Evolutionary conservation across 75 land plant genomes (phyloP), one percentile per base, ranked within the genome.

Genomic region (Larix kaempferi): DNA sequence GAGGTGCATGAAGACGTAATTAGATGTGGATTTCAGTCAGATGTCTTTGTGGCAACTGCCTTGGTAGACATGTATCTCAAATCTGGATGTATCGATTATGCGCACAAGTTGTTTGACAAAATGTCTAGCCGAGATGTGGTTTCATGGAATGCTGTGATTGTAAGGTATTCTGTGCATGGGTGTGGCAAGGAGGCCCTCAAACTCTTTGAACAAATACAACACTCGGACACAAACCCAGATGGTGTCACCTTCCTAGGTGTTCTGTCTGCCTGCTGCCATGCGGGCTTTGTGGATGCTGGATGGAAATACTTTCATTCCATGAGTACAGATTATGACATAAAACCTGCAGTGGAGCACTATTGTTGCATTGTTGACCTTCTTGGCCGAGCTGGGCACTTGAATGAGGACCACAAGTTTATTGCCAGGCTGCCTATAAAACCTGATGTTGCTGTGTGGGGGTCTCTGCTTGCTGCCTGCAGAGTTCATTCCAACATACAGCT

Each of bases 101-200:
- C 80, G 0, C 59, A 26, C 16, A n/a, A 21, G 62, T 56, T 77
- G 52, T 59, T 81, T 52, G 73, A 81, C 23, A 59, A 21, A 55
- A 44, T 79, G 60, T 17, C 62, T 6, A 39, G 62, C 13, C 12
- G 55, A 25, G 74, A 78, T 56, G 74, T 67, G 37, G 49, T 79
- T n/a, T 67, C 81, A 35, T 82, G 83, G 83, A 60, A 39, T 37
- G 82, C 74, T 35, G 52, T 82, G 82, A 79, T 79, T 57, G 63
- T 74, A 29, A 64, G 81, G 4, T 79, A 82, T 78, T 35, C 59
- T 14, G 44, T 57, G 27, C 26, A 82, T 69, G 82, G 83, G 6
- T 6, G 21, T 19, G 44, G 54, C 52, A 25, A 26, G 29, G 29
- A 52, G 6, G 75, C 75, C 4, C 8, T 23, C 21, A 17, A 23